Evolutionary conservation across 2,329 filamentous ascomycete genomes (phyloP).

Genomic region (Stemphylium beticola): DNA sequence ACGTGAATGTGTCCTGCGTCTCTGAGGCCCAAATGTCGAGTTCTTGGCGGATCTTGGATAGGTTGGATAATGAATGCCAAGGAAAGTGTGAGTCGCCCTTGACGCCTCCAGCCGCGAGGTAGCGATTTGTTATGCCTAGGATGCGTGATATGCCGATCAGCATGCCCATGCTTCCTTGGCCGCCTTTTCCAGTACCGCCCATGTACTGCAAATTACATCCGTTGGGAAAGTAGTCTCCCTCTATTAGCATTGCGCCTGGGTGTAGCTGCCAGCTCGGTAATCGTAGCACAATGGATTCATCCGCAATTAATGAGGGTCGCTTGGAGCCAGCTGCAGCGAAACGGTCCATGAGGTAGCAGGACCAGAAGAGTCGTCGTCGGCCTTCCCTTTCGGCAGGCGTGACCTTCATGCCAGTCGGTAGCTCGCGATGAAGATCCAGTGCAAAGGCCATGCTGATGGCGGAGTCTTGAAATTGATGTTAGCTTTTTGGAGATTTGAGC

Average conservation of each 20-base stretch:
- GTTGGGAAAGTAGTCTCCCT: conserved; percentile 82
- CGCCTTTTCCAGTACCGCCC: conserved; percentile 70
- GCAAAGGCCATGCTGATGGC: conserved; percentile 84
- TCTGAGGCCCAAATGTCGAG: conserved; percentile 85
- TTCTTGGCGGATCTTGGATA: conserved; percentile 85
- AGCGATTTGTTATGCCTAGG: conserved; percentile 81
- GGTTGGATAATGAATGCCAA: conserved; percentile 84
- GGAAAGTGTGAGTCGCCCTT: conserved; percentile 91
- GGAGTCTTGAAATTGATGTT: conserved; percentile 59
- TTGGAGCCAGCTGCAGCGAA: conserved; percentile 83
- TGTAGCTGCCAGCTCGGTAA: conserved; percentile 76
- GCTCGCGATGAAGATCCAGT: conserved; percentile 79
- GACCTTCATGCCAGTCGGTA: conserved; percentile 67
- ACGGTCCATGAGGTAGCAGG: conserved; percentile 85
- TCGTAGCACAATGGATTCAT: conserved; percentile 76
- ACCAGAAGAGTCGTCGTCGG: conserved; percentile 83
- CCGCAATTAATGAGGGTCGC: conserved; percentile 78
- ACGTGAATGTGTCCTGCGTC: conserved; percentile 79
- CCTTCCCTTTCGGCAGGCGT: conserved; percentile 75
- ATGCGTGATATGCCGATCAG: conserved; percentile 85
- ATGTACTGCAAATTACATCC: conserved; percentile 78
- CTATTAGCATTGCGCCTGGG: conserved; percentile 66
- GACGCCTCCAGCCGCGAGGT: conserved; percentile 82
- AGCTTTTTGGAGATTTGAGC: conserved; percentile 13
- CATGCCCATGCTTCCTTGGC: conserved; percentile 78